Percentiles rank a stretch among this genome's conserved stretches.
phyloP scores from a whole-genome alignment of 2,329 filamentous ascomycete genomes.

The Penicillium sp. region DNA sequence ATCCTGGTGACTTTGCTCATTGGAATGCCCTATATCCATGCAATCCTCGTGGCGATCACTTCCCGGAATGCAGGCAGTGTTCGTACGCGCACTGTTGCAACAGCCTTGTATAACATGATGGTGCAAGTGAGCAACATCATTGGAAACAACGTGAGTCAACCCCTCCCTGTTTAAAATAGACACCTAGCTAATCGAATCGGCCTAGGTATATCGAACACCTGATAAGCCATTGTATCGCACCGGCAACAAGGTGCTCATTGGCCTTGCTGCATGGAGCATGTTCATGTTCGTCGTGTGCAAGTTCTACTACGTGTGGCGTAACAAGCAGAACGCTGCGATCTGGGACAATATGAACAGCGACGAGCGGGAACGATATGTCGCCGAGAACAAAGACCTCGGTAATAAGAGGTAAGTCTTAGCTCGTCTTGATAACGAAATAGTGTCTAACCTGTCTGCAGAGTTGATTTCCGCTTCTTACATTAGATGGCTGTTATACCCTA shows the following conservation, averaged over 20 bases:
- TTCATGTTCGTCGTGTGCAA: conserved; percentile 46
- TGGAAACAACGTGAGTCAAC: conserved; percentile 32
- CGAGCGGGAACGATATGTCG: conserved; percentile 37
- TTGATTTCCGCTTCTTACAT: conserved; percentile 38
- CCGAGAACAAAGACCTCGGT: conserved; percentile 36
- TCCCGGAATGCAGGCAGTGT: conserved; percentile 43
- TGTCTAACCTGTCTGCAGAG: conserved; percentile 19
- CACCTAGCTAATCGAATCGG: conserved; percentile 3
- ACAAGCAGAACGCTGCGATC: conserved; percentile 34
- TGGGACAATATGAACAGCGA: conserved; percentile 41
- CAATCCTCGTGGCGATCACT: conserved; percentile 47
- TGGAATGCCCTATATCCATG: conserved; percentile 56
- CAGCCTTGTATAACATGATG: conserved; percentile 46
- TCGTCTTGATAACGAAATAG: background rate
- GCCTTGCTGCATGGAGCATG: conserved; percentile 48
- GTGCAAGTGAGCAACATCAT: conserved; percentile 43
- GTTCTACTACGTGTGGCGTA: conserved; percentile 39
- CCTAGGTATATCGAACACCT: conserved; percentile 51
- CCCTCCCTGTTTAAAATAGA: background rate
- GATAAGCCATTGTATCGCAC: conserved; percentile 55
- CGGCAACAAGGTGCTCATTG: conserved; percentile 56
- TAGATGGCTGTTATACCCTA: conserved; percentile 9
- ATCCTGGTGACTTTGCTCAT: conserved; percentile 50
- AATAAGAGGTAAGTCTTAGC: conserved; percentile 39
- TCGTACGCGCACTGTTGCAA: conserved; percentile 41